Conservation (phyloP, 1,284 basidiomycete species). For the Leccinum cinnamomeum region DNA sequence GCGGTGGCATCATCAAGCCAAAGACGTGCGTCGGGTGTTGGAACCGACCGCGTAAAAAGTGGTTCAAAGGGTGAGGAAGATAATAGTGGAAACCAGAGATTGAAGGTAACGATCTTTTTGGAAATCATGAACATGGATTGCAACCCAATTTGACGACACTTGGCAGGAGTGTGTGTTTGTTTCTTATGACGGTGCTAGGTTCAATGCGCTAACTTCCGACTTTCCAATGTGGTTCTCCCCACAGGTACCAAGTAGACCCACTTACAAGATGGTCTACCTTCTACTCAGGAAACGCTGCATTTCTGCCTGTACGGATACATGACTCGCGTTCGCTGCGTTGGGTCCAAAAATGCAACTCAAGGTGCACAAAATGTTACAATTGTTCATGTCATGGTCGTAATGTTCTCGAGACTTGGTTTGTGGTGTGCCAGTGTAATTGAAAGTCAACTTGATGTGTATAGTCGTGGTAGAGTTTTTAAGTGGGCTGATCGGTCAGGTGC, state of each 20-base stretch:
- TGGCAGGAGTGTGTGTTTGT: conserved; percentile 16
- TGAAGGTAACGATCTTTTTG: neutral
- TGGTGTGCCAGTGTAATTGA: neutral
- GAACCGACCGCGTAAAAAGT: conserved; percentile 1
- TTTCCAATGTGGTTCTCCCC: conserved; percentile 2
- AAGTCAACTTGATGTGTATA: neutral
- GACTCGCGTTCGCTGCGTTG: neutral
- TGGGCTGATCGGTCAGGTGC: no score
- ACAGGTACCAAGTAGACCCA: neutral
- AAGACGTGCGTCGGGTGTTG: neutral
- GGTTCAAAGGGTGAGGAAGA: neutral
- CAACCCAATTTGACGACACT: neutral
- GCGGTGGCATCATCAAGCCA: neutral
- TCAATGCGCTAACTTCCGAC: conserved; percentile 1
- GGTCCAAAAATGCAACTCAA: neutral
- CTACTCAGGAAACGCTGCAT: conserved; percentile 28
- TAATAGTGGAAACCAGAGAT: conserved; percentile 2
- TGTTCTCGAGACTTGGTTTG: neutral
- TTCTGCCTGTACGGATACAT: neutral
- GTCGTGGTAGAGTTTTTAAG: no score
- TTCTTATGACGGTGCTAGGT: neutral
- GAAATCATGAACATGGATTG: neutral
- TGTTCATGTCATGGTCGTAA: no score
- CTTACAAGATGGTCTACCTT: conserved; percentile 4
- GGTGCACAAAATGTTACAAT: neutral